These are phyloP conservation scores for Corylus avellana DNA, from an alignment of 306 rosid genomes.

Conservation along the genomic window DNA sequence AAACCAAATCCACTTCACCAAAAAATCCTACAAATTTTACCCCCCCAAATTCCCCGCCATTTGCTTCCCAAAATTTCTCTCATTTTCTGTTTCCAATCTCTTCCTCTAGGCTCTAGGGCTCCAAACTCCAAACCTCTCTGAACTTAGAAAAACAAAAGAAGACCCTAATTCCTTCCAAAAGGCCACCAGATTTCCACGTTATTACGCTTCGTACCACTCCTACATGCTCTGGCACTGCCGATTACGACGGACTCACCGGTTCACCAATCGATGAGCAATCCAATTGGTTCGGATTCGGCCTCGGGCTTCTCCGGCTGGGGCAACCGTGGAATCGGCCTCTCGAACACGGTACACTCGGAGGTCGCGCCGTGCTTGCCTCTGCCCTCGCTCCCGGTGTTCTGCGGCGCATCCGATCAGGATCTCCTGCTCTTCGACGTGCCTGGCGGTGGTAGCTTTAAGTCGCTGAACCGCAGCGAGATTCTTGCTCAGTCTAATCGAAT, in stretches of 20 bases:
- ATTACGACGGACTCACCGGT: slow-evolving; percentile 36
- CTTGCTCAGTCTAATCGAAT: slow-evolving; percentile 72
- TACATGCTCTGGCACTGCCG: slow-evolving; percentile 53
- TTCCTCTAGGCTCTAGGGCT: slow-evolving; percentile 64
- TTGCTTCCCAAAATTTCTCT: slow-evolving; percentile 37
- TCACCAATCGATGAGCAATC: slow-evolving; percentile 63
- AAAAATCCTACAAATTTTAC: slow-evolving; percentile 38
- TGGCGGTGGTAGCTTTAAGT: slow-evolving; percentile 26
- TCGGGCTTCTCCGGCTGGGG: slow-evolving; percentile 24
- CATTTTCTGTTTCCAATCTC: slow-evolving; percentile 51
- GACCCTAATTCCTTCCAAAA: slow-evolving; percentile 51
- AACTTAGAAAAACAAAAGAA: neutral
- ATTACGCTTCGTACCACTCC: slow-evolving; percentile 34
- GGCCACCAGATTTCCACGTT: slow-evolving; percentile 34
- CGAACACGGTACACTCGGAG: slow-evolving; percentile 85
- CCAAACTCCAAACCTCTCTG: slow-evolving; percentile 13
- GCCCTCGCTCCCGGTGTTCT: slow-evolving; percentile 92
- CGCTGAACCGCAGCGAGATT: slow-evolving; percentile 47
- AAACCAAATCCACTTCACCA: slow-evolving; percentile 34
- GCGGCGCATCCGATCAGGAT: slow-evolving; percentile 72
- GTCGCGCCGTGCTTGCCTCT: slow-evolving; percentile 87
- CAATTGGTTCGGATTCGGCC: slow-evolving; percentile 36
- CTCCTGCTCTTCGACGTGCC: slow-evolving; percentile 66
- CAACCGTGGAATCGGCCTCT: slow-evolving; percentile 66
- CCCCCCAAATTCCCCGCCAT: slow-evolving; percentile 88